Evolutionary conservation across 768 basidiomycete species (phyloP).

Genomic region (Holtermannia corniformis): DNA sequence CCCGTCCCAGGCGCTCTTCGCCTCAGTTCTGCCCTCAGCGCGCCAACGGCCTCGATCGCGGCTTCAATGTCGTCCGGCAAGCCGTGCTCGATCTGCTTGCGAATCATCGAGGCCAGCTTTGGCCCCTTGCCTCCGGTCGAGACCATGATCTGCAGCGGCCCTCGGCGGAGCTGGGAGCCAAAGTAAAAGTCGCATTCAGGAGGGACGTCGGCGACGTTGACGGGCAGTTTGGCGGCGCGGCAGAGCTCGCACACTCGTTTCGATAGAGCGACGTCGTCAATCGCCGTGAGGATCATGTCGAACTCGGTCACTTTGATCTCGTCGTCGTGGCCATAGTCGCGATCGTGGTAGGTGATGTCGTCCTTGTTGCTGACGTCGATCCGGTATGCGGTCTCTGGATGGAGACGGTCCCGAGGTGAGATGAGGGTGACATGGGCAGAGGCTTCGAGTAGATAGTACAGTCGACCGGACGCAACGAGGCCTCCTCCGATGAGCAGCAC

Average conservation of each 20-base stretch:
- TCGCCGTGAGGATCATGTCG: conserved; percentile 87
- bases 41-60: conserved; percentile 71
- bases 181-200: conserved; percentile 97
- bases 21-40: conserved; percentile 61
- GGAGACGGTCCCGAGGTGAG: conserved; percentile 58
- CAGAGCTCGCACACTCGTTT: conserved; percentile 63
- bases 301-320: conserved; percentile 57
- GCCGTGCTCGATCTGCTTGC: conserved; percentile 55
- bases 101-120: conserved; percentile 75
- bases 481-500: conserved; percentile 94
- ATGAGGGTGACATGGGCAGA: conserved; percentile 71
- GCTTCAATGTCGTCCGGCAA: conserved; percentile 64
- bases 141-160: conserved; percentile 89
- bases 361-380: conserved; percentile 45
- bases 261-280: conserved; percentile 68
- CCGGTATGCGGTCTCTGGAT: conserved; percentile 43
- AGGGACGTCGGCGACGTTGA: conserved; percentile 95
- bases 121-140: conserved; percentile 92
- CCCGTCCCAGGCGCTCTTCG: conserved; percentile 74
- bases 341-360: conserved; percentile 61
- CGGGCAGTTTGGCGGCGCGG: conserved; percentile 61
- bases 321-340: conserved; percentile 49
- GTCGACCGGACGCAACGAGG: conserved; percentile 75
- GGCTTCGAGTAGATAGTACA: conserved; percentile 72
- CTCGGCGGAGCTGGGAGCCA: conserved; percentile 80